Conservation (phyloP, 2,329 filamentous ascomycete species). For the Penicillium sp. region DNA sequence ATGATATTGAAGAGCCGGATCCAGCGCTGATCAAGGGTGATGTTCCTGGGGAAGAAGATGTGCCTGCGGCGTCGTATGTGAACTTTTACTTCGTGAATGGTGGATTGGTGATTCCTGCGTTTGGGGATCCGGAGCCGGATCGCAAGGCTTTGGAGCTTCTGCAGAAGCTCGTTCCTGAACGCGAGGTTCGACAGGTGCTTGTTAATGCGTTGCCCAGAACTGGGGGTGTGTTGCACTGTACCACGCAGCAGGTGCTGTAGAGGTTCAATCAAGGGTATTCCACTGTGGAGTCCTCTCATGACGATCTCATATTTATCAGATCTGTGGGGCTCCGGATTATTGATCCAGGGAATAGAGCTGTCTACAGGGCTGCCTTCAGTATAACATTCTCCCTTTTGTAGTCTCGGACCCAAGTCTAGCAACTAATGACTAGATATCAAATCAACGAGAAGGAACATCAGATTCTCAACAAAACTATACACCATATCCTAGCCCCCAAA, state of each 20-base stretch:
- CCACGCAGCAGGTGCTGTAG: constrained; percentile 29
- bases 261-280: too few relatives aligned
- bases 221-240: constrained; percentile 31
- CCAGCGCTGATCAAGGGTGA: constrained; percentile 15
- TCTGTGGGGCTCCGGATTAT: neutral
- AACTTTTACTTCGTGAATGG: constrained; percentile 32
- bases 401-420: neutral
- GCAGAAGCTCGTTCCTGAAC: constrained; percentile 22
- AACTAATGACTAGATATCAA: neutral
- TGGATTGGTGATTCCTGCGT: constrained; percentile 26
- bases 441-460: neutral
- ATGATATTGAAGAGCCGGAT: constrained; percentile 28
- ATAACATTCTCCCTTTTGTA: neutral
- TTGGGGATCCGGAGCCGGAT: constrained; percentile 25
- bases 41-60: constrained; percentile 18
- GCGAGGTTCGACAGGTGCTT: constrained; percentile 24
- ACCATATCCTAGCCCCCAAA: neutral
- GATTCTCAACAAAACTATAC: neutral
- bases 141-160: constrained; percentile 21
- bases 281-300: neutral
- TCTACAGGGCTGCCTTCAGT: neutral
- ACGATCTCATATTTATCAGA: neutral
- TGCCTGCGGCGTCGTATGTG: constrained; percentile 26
- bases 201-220: constrained; percentile 28
- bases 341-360: neutral